A percentile compares a stretch with the other conserved stretches of the same genome.
phyloP scores from a whole-genome alignment of 2,329 filamentous ascomycete genomes.

The Fusarium stilboides region DNA sequence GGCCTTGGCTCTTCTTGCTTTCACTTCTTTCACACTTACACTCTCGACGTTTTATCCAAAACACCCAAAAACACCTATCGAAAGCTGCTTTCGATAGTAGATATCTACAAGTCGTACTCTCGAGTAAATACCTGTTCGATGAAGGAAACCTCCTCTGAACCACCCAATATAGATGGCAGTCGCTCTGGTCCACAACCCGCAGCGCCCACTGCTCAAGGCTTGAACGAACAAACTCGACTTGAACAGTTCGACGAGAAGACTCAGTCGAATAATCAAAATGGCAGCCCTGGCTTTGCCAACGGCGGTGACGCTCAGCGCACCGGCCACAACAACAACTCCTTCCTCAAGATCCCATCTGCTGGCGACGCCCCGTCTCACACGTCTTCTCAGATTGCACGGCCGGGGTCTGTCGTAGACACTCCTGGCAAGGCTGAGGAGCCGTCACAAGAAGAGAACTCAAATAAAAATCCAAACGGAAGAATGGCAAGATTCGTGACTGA shows the following conservation, averaged over 20 bases:
- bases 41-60: conserved; percentile 13
- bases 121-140: conserved; percentile 65
- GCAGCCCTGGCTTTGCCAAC: conserved; percentile 11
- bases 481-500: conserved; percentile 62
- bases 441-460: conserved; percentile 44
- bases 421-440: conserved; percentile 36
- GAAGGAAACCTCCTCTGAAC: conserved; percentile 71
- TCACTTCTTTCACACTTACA: conserved; percentile 27
- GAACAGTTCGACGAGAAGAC: conserved; percentile 31
- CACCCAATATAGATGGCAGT: conserved; percentile 70
- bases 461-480: conserved; percentile 49
- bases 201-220: conserved; percentile 58
- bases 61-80: conserved; percentile 24
- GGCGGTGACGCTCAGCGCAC: conserved; percentile 36
- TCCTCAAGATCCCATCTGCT: conserved; percentile 48
- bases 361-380: conserved; percentile 55
- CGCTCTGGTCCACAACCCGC: conserved; percentile 69
- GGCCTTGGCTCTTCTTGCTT: conserved; percentile 35
- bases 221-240: conserved; percentile 32
- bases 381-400: conserved; percentile 67
- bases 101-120: conserved; percentile 15
- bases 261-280: conserved; percentile 17
- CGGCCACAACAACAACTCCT: conserved; percentile 38
- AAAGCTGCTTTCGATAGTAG: conserved; percentile 15
- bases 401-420: conserved; percentile 69